Base-by-base conservation (phyloP, 345 rosid species). In the Heritiera littoralis region DNA sequence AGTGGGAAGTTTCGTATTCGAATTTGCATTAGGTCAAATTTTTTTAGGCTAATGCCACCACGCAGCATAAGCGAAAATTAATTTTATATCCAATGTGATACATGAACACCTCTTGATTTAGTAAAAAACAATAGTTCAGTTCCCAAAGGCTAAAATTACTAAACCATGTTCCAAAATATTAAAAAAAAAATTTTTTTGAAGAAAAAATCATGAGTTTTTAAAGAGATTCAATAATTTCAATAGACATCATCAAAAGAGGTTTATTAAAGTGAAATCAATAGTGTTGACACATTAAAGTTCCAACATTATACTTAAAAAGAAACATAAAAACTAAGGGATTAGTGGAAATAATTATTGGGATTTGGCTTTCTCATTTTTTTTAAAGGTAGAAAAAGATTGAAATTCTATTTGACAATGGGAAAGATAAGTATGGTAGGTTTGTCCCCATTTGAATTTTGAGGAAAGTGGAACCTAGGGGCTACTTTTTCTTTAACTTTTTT, bases 221-320 rank as follows among this genome's bases (percentile, higher is more conserved):
- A 63, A 64, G 74, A 65, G 73, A 54, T 56, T 67, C 78, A 81
- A 84, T 87, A 52, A 85, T 85, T 85, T 83, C 82, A 80, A 83
- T 72, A 60, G 87, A 75, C 81, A 87, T 85, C 84, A 90, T 88
- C 60, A 86, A 88, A 86, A 88, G 88, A 88, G 86, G 88, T 80
- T 84, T 87, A 84, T 66, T 82, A 81, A 89, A 89, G 93, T 46
- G 81, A 83, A 86, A 85, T 85, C 82, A 79, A 85, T 74, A 51
- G 66, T 75, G 77, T 85, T 81, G 82, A 75, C 80, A 56, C 82
- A 81, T 74, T 82, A 85, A 85, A 84, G 89, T 81, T 63, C 59
- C 51, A 20, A 75, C 45, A 61, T 72, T 69, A 35, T 46, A 80
- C 77, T 84, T 73, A 30, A 64, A 48, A 75, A 72, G 71, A 77